Evolutionary conservation across 257 asterid genomes (phyloP).

Genomic region (Thymus mandschuricus): DNA sequence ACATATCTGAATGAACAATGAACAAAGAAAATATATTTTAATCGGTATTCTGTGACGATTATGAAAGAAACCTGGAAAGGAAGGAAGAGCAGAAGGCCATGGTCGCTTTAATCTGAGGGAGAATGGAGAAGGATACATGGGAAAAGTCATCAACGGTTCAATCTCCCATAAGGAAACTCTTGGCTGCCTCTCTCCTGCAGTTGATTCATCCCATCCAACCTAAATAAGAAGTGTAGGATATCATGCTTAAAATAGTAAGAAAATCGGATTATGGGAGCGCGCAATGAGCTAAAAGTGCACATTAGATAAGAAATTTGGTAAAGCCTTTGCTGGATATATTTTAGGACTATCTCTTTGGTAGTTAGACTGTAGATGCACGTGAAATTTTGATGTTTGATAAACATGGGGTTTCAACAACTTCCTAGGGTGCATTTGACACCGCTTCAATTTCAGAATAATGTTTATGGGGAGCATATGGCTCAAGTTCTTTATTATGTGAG

Average conservation of each 20-base stretch:
- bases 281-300: conserved; percentile 1
- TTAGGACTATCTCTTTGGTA: not conserved
- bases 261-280: not conserved
- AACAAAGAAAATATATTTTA: not conserved
- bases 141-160: conserved; percentile 88
- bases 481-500: not conserved
- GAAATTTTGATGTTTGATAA: too few species aligned
- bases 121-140: conserved; percentile 87
- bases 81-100: conserved; percentile 82
- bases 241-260: not conserved
- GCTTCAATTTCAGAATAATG: too few species aligned
- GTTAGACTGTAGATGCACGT: not conserved
- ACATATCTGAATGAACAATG: conserved; percentile 29
- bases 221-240: conserved; percentile 37
- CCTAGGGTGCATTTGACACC: too few species aligned
- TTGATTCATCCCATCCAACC: conserved; percentile 99
- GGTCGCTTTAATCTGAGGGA: conserved; percentile 89
- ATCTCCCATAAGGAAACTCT: conserved; percentile 95
- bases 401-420: too few species aligned
- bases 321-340: not conserved
- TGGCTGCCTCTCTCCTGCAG: conserved; percentile 96
- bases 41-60: not conserved
- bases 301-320: not conserved
- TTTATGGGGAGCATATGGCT: too few species aligned
- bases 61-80: conserved; percentile 65